Evolutionary conservation across 140 eudicot species (phyloP).

Genomic region (Oenanthe javanica): DNA sequence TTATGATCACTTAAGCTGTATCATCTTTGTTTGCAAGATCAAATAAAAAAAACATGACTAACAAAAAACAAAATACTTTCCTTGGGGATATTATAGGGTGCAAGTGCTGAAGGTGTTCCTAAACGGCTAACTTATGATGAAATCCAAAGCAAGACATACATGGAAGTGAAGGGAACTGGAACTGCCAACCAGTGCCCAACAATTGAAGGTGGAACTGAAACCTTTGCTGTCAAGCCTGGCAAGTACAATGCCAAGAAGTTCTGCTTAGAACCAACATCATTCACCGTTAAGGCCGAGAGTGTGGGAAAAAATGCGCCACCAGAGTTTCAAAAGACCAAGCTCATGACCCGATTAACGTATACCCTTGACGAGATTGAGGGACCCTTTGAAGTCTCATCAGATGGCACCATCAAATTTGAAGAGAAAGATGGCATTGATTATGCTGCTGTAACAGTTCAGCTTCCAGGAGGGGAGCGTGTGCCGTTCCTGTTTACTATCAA

Average conservation of each 20-base stretch:
- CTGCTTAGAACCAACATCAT: constrained; percentile 90
- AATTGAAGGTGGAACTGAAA: constrained; percentile 58
- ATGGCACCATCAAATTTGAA: constrained; percentile 76
- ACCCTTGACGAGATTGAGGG: constrained; percentile 96
- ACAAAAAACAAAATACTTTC: not conserved
- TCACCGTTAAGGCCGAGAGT: constrained; percentile 94
- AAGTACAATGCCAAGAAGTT: constrained; percentile 82
- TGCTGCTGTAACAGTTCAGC: constrained; percentile 95
- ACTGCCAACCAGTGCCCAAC: constrained; percentile 99
- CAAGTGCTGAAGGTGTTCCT: constrained; percentile 79
- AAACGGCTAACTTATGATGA: constrained; percentile 86
- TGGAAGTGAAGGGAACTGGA: constrained; percentile 92
- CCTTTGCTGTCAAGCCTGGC: constrained; percentile 75
- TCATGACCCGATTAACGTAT: constrained; percentile 96
- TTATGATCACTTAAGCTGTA: not conserved
- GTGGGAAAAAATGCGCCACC: constrained; percentile 74
- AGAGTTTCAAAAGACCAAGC: constrained; percentile 89
- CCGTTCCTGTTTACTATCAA: constrained; percentile 85
- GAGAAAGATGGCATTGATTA: constrained; percentile 96
- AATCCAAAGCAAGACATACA: constrained; percentile 86
- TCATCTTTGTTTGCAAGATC: not conserved
- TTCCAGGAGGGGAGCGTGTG: constrained; percentile 94
- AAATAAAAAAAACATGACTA: not conserved
- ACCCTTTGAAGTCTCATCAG: constrained; percentile 67
- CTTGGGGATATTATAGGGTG: constrained; percentile 46